A percentile compares a stretch with the other conserved stretches of the same genome.
These are phyloP conservation scores for Fusarium staphyleae DNA, from an alignment of 2,329 filamentous ascomycete genomes.

Conservation along the genomic window DNA sequence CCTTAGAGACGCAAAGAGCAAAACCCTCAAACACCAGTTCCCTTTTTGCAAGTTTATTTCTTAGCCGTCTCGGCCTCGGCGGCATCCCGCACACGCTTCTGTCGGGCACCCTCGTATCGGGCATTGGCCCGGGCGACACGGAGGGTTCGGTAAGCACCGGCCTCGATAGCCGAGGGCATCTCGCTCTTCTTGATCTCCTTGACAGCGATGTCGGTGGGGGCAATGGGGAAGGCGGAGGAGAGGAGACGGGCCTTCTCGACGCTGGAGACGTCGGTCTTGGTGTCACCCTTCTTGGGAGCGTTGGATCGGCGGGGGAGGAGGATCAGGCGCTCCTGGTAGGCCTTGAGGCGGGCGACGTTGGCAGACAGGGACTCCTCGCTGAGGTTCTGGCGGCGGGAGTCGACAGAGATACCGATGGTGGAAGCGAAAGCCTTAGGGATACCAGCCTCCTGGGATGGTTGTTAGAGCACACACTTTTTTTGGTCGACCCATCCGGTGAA, in stretches of 20 bases:
- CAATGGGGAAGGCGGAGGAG: conserved; percentile 72
- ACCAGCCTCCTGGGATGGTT: conserved; percentile 78
- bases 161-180: conserved; percentile 75
- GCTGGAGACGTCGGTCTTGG: conserved; percentile 79
- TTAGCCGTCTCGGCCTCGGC: conserved; percentile 83
- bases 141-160: conserved; percentile 86
- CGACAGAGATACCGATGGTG: conserved; percentile 97
- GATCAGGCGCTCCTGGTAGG: conserved; percentile 95
- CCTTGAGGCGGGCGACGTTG: conserved; percentile 98
- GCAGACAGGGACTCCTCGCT: conserved; percentile 91
- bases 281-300: conserved; percentile 92
- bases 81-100: conserved; percentile 93
- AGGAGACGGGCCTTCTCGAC: conserved; percentile 62
- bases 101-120: conserved; percentile 80
- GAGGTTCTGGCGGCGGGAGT: conserved; percentile 95
- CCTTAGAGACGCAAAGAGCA: conserved; percentile 52
- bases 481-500: conserved; percentile 1
- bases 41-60: conserved; percentile 71
- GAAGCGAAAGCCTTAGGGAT: conserved; percentile 93
- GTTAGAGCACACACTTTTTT: conserved; percentile 43
- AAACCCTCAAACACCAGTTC: conserved; percentile 54
- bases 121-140: conserved; percentile 84
- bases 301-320: conserved; percentile 96
- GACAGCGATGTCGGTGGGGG: conserved; percentile 69
- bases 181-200: conserved; percentile 83